phyloP scores from a whole-genome alignment of 163 green algal species.

The Chlorella variabilis region DNA sequence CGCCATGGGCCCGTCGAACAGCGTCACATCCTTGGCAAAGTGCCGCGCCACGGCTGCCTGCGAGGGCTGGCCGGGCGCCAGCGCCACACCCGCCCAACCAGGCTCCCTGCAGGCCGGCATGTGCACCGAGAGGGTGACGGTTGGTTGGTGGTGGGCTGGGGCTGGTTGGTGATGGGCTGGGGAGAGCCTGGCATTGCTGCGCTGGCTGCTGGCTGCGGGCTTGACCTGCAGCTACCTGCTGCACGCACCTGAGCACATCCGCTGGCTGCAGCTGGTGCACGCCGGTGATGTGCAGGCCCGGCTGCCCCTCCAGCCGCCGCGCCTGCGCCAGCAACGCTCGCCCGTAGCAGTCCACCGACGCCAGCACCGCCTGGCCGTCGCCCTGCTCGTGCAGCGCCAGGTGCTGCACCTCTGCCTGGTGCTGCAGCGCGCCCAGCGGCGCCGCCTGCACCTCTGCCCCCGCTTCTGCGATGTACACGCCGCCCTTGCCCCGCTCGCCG shows the following conservation, averaged over 20 bases:
- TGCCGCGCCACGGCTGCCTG: slow-evolving; percentile 41
- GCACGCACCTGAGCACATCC: slow-evolving; percentile 33
- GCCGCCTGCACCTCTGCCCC: neutral
- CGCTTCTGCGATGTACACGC: slow-evolving; percentile 33
- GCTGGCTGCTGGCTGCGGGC: no score
- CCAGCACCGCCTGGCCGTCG: slow-evolving; percentile 15
- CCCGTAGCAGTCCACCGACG: slow-evolving; percentile 35
- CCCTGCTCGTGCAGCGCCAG: slow-evolving; percentile 11
- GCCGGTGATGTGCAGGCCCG: neutral
- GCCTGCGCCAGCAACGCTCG: slow-evolving; percentile 30
- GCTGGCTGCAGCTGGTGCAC: slow-evolving; percentile 40
- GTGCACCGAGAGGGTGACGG: neutral
- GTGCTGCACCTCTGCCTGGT: slow-evolving; percentile 38
- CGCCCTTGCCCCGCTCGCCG: slow-evolving; percentile 30
- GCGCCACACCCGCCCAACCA: slow-evolving; percentile 44
- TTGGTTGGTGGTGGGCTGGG: no score
- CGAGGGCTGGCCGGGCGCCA: slow-evolving; percentile 24
- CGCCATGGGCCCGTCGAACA: slow-evolving; percentile 43
- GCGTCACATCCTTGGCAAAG: slow-evolving; percentile 47
- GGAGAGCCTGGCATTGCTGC: no score
- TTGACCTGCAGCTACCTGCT: neutral
- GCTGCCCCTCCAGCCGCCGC: neutral
- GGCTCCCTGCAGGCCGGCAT: slow-evolving; percentile 17
- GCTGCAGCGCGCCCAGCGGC: slow-evolving; percentile 5
- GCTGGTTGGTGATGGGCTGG: neutral